Conservation (phyloP, 495 filamentous ascomycete species). For the Glutinoglossum americanum region DNA sequence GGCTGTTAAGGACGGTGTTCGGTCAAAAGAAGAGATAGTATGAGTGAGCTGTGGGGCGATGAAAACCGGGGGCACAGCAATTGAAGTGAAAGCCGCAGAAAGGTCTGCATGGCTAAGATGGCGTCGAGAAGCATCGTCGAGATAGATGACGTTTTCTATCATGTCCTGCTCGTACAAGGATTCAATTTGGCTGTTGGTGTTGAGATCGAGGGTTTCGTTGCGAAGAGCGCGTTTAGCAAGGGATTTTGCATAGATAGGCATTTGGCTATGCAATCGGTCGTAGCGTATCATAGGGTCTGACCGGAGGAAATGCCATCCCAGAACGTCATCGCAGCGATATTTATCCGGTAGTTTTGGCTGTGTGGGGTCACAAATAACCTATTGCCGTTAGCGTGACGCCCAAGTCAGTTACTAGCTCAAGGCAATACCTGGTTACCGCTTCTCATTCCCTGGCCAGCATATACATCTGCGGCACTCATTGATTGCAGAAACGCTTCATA, state of each 20-base stretch:
- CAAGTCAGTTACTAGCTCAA: constrained; percentile 3
- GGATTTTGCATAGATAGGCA: background rate
- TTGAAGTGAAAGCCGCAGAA: constrained; percentile 17
- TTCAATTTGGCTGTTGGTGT: background rate
- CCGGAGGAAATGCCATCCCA: constrained; percentile 37
- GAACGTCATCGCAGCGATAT: constrained; percentile 37
- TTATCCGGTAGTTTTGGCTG: constrained; percentile 36
- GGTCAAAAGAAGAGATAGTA: constrained; percentile 44
- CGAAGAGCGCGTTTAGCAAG: constrained; percentile 4
- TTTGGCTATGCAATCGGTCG: constrained; percentile 16
- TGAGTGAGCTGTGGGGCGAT: constrained; percentile 13
- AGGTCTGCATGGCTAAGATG: constrained; percentile 8
- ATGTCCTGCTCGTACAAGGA: background rate
- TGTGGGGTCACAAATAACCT: constrained; percentile 37
- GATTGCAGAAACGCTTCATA: constrained; percentile 7
- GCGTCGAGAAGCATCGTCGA: background rate
- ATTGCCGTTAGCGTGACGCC: constrained; percentile 13
- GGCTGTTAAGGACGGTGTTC: constrained; percentile 35
- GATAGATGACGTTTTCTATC: background rate
- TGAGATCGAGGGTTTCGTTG: background rate
- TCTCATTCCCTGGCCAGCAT: constrained; percentile 16
- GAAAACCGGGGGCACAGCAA: constrained; percentile 16
- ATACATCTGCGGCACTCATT: constrained; percentile 18
- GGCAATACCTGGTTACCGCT: constrained; percentile 18
- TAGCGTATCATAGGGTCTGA: constrained; percentile 18